phyloP scores from a whole-genome alignment of 768 basidiomycete genomes.

The Tricholoma saponaceum region DNA sequence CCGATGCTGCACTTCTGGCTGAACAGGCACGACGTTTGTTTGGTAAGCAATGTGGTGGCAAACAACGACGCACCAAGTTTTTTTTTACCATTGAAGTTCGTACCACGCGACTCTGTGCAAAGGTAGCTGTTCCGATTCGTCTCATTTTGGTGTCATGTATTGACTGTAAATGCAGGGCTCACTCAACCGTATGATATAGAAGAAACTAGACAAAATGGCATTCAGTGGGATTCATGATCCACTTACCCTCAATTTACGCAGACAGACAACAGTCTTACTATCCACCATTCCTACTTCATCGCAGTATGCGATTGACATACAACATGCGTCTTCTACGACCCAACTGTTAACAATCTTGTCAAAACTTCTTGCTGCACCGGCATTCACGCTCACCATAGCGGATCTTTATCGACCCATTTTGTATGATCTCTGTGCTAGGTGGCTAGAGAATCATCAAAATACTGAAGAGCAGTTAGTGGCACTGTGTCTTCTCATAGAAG shows the following conservation, averaged over 20 bases:
- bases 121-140: too few relatives aligned
- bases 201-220: constrained; percentile 11
- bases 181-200: too few relatives aligned
- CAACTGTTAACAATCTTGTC: constrained; percentile 56
- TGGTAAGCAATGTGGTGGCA: background rate
- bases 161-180: too few relatives aligned
- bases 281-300: constrained; percentile 39
- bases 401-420: constrained; percentile 71
- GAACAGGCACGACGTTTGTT: background rate
- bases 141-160: too few relatives aligned
- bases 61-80: background rate
- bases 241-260: constrained; percentile 51
- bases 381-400: constrained; percentile 61
- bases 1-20: too few relatives aligned
- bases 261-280: constrained; percentile 48
- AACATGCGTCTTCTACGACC: constrained; percentile 31
- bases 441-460: constrained; percentile 57
- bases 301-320: constrained; percentile 32
- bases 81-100: background rate
- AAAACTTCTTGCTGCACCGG: constrained; percentile 52
- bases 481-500: constrained; percentile 60
- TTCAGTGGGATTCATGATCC: constrained; percentile 46
- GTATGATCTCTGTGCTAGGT: constrained; percentile 76
- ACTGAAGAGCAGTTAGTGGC: constrained; percentile 53
- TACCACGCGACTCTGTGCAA: too few relatives aligned